Conservation (phyloP, 805 yeast genomes). For the Schizosaccharomyces osmophilus region DNA sequence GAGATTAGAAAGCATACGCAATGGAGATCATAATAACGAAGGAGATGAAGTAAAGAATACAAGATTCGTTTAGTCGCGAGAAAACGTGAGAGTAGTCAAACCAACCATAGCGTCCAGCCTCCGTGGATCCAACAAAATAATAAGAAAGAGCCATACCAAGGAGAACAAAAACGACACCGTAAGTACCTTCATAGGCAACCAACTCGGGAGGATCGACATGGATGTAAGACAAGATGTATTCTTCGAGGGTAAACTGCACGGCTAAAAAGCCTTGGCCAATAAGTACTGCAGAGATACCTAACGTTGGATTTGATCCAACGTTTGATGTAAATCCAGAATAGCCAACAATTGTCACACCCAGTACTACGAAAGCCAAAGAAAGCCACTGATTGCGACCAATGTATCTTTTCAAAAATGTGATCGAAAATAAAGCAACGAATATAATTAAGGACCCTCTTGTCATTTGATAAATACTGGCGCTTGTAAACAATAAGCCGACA, state of each 20-base stretch:
- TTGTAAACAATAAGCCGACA: conserved; percentile 46
- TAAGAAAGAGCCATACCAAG: conserved; percentile 16
- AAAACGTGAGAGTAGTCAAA: conserved; percentile 33
- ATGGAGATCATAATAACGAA: conserved; percentile 47
- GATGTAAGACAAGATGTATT: conserved; percentile 30
- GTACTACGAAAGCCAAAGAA: conserved; percentile 33
- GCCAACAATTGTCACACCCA: conserved; percentile 54
- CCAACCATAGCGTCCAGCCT: conserved; percentile 17
- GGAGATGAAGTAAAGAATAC: conserved; percentile 26
- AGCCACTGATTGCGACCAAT: conserved; percentile 45
- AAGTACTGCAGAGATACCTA: conserved; percentile 36
- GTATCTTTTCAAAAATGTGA: conserved; percentile 29
- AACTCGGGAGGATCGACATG: conserved; percentile 35
- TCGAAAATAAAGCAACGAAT: conserved; percentile 50
- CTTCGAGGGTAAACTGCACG: conserved; percentile 55
- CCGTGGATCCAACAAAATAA: conserved; percentile 18
- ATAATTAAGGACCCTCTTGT: conserved; percentile 56
- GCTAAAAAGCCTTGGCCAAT: conserved; percentile 48
- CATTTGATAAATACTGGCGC: conserved; percentile 68
- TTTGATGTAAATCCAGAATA: conserved; percentile 27
- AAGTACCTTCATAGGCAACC: conserved; percentile 54
- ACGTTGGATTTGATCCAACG: conserved; percentile 7
- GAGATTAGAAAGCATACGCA: conserved; percentile 7
- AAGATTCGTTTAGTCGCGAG: conserved; percentile 21
- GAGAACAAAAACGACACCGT: conserved; percentile 28